A percentile compares a stretch with the other conserved stretches of the same genome.
phyloP scores from a whole-genome alignment of 768 basidiomycete genomes.

The Rhodotorula taiwanensis region DNA sequence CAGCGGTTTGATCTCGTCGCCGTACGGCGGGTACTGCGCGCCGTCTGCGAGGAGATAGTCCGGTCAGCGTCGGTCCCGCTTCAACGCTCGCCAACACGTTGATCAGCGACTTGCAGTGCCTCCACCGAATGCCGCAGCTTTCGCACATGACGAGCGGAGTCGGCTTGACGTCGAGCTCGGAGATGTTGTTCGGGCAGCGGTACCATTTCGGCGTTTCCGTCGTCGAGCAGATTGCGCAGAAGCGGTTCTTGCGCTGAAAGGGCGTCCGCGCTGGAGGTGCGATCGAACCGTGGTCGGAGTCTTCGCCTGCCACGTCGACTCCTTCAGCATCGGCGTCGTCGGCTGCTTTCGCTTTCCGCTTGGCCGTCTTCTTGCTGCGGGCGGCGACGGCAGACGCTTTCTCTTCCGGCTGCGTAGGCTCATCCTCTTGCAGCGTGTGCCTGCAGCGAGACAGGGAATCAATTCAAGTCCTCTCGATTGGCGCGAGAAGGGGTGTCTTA shows the following conservation, averaged over 20 bases:
- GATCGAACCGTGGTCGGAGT: slow-evolving; percentile 30
- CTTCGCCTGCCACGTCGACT: slow-evolving; percentile 6
- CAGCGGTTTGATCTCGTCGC: slow-evolving; percentile 23
- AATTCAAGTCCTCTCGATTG: background rate
- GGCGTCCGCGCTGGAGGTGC: slow-evolving; percentile 18
- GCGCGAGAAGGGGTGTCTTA: slow-evolving; percentile 2
- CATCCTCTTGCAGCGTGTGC: slow-evolving; percentile 36
- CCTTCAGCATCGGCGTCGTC: slow-evolving; percentile 12
- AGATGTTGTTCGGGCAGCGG: slow-evolving; percentile 35
- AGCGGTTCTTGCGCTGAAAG: slow-evolving; percentile 10
- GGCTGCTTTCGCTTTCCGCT: slow-evolving; percentile 3
- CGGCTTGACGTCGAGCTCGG: slow-evolving; percentile 21
- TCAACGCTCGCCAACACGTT: too few relatives aligned
- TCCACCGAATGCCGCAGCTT: slow-evolving; percentile 36
- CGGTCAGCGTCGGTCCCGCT: too few relatives aligned
- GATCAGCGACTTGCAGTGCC: slow-evolving; percentile 38
- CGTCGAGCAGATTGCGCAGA: slow-evolving; percentile 37
- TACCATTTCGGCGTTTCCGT: slow-evolving; percentile 31
- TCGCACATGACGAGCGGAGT: slow-evolving; percentile 35
- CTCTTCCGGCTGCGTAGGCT: slow-evolving; percentile 35
- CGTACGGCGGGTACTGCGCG: slow-evolving; percentile 27
- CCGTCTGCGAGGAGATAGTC: slow-evolving; percentile 21
- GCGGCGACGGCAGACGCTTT: slow-evolving; percentile 14
- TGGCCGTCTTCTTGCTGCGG: slow-evolving; percentile 14
- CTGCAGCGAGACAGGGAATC: background rate